Conservation (phyloP, 129 eudicot genomes). For the Arctium minus region DNA sequence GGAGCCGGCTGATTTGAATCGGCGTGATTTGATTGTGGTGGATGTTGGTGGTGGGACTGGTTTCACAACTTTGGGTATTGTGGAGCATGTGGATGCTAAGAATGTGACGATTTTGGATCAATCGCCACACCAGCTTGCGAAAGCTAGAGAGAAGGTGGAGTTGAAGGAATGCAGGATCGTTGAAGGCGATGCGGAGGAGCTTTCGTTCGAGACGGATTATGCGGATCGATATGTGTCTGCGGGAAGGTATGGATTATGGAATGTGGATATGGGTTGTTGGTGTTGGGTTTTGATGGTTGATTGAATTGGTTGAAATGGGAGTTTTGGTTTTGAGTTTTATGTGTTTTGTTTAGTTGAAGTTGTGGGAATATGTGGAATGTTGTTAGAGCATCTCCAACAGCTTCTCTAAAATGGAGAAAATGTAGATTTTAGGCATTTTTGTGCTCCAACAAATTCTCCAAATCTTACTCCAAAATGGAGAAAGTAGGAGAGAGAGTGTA, state of each 20-base stretch:
- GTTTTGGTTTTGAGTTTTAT: background rate
- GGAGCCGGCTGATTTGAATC: slow-evolving; percentile 65
- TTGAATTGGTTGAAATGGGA: background rate
- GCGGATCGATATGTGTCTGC: slow-evolving; percentile 93
- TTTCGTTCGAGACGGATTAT: slow-evolving; percentile 68
- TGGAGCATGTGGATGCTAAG: slow-evolving; percentile 71
- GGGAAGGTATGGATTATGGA: slow-evolving; percentile 88
- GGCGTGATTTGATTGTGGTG: slow-evolving; percentile 53
- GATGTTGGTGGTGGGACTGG: slow-evolving; percentile 93
- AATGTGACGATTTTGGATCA: slow-evolving; percentile 88
- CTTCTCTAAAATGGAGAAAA: no score
- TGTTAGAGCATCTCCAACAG: no score
- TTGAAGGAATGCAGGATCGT: slow-evolving; percentile 74
- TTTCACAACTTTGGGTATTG: slow-evolving; percentile 81
- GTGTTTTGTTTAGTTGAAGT: background rate
- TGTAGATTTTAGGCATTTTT: no score
- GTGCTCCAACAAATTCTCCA: no score
- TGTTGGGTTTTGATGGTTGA: background rate
- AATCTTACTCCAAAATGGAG: no score
- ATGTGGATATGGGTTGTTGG: background rate
- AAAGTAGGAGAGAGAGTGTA: no score
- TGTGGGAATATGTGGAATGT: no score
- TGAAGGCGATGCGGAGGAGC: slow-evolving; percentile 91
- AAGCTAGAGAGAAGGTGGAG: slow-evolving; percentile 58
- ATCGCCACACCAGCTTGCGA: slow-evolving; percentile 92